These are phyloP conservation scores for Globisporangium okanoganense DNA, from an alignment of 352 stramenopile species.

Conservation along the genomic window DNA sequence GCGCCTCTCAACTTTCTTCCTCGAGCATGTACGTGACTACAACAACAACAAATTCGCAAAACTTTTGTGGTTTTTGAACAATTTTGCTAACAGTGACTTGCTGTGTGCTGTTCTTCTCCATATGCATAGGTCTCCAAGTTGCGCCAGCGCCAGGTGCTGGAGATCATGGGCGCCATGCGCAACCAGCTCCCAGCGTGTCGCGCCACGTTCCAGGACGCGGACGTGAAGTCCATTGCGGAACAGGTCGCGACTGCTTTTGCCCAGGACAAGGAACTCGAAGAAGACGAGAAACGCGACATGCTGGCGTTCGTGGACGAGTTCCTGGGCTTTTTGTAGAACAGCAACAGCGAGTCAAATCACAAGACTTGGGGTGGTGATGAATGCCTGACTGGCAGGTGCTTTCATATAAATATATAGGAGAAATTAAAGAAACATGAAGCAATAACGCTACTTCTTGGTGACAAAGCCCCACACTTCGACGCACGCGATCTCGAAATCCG, in stretches of 20 bases:
- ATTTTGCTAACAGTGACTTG: background rate
- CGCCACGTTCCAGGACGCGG: slow-evolving; percentile 29
- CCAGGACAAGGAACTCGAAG: slow-evolving; percentile 35
- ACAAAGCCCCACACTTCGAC: slow-evolving; percentile 74
- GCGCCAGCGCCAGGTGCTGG: slow-evolving; percentile 37
- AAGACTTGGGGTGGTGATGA: background rate
- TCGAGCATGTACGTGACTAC: slow-evolving; percentile 32
- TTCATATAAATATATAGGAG: slow-evolving; percentile 9
- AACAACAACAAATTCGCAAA: background rate
- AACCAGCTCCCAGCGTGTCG: slow-evolving; percentile 59
- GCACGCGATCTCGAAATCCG: slow-evolving; percentile 50
- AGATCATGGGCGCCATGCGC: slow-evolving; percentile 56
- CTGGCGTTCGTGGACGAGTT: slow-evolving; percentile 39
- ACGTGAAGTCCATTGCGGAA: slow-evolving; percentile 38
- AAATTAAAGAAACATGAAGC: background rate
- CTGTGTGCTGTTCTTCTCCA: background rate
- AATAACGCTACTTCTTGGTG: slow-evolving; percentile 32
- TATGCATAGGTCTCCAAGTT: slow-evolving; percentile 28
- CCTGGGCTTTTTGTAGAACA: slow-evolving; percentile 16
- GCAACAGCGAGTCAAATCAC: background rate
- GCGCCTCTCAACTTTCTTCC: slow-evolving; percentile 45
- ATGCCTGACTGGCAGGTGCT: too few relatives aligned
- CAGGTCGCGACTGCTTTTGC: slow-evolving; percentile 21
- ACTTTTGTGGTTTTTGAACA: background rate
- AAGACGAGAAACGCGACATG: slow-evolving; percentile 53